Conservation (phyloP, 805 yeast species). For the Zygosaccharomyces kombuchaensis region DNA sequence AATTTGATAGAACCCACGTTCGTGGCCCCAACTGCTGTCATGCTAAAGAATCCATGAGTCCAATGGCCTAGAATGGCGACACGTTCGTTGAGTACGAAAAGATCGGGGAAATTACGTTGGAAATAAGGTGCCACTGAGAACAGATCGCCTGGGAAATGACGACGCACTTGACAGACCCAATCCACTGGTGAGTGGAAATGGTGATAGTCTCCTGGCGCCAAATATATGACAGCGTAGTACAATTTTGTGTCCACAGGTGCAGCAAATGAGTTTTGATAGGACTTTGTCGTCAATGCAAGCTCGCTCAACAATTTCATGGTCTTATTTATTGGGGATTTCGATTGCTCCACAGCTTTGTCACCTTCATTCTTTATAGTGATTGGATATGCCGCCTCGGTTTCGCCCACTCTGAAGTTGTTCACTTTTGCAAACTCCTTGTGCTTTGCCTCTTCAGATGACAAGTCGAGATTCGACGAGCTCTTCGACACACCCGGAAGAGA, state of each 20-base stretch:
- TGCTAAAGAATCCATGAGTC: conserved; percentile 94
- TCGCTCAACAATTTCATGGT: conserved; percentile 40
- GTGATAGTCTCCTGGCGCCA: conserved; percentile 98
- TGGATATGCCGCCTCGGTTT: conserved; percentile 19
- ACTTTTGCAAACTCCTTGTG: conserved; percentile 73
- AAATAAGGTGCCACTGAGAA: conserved; percentile 96
- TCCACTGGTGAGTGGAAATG: conserved; percentile 93
- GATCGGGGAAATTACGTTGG: conserved; percentile 78
- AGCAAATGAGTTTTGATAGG: conserved; percentile 13
- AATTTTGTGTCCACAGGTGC: conserved; percentile 50
- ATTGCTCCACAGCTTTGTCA: conserved; percentile 48
- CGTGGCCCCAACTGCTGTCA: conserved; percentile 99
- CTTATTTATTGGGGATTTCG: conserved; percentile 28
- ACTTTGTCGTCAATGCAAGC: conserved; percentile 23
- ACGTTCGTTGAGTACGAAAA: conserved; percentile 89
- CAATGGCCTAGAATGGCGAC: conserved; percentile 93
- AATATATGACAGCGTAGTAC: conserved; percentile 84
- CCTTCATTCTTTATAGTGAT: conserved; percentile 60
- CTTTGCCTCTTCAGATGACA: conserved; percentile 40
- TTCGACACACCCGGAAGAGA: conserved; percentile 34
- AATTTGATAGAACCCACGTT: conserved; percentile 93
- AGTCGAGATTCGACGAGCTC: conserved; percentile 25
- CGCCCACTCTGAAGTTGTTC: conserved; percentile 53
- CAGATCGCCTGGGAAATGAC: conserved; percentile 94
- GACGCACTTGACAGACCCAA: conserved; percentile 91